phyloP scores from a whole-genome alignment of 31 red algal species.

The Asparagopsis taxiformis region DNA sequence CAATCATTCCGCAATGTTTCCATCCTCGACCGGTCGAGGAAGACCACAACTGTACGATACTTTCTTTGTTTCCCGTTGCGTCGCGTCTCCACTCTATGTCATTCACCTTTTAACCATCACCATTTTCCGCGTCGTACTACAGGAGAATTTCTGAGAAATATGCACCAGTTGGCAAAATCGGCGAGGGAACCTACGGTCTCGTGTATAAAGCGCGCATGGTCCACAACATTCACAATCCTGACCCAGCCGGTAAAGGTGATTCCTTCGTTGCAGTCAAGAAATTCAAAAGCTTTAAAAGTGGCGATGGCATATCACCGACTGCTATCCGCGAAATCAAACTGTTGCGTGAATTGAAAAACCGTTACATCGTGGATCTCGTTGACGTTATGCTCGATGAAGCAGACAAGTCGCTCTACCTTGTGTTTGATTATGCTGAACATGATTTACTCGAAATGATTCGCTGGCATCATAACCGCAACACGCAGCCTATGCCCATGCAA shows the following conservation, averaged over 20 bases:
- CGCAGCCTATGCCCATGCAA: slow-evolving; percentile 50
- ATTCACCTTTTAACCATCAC: no score
- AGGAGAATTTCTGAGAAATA: slow-evolving; percentile 81
- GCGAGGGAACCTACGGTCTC: slow-evolving; percentile 93
- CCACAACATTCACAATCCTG: slow-evolving; percentile 11
- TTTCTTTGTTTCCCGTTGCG: no score
- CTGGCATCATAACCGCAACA: slow-evolving; percentile 64
- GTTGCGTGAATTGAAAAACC: slow-evolving; percentile 80
- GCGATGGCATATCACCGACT: slow-evolving; percentile 87
- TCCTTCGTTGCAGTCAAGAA: slow-evolving; percentile 88
- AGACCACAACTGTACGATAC: no score
- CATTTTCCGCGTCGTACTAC: no score
- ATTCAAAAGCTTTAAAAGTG: slow-evolving; percentile 77
- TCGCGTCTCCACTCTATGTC: no score
- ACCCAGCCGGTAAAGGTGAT: slow-evolving; percentile 33
- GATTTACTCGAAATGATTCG: slow-evolving; percentile 96
- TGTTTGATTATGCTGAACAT: slow-evolving; percentile 96
- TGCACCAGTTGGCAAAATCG: slow-evolving; percentile 82
- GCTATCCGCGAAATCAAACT: slow-evolving; percentile 95
- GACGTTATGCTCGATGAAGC: slow-evolving; percentile 82
- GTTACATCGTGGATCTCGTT: slow-evolving; percentile 76
- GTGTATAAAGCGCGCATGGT: slow-evolving; percentile 87
- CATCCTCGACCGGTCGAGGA: no score
- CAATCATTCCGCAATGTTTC: no score
- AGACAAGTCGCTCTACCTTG: slow-evolving; percentile 88